Conservation (phyloP, 2,329 filamentous ascomycete species). For the Nannizziopsis barbatae region DNA sequence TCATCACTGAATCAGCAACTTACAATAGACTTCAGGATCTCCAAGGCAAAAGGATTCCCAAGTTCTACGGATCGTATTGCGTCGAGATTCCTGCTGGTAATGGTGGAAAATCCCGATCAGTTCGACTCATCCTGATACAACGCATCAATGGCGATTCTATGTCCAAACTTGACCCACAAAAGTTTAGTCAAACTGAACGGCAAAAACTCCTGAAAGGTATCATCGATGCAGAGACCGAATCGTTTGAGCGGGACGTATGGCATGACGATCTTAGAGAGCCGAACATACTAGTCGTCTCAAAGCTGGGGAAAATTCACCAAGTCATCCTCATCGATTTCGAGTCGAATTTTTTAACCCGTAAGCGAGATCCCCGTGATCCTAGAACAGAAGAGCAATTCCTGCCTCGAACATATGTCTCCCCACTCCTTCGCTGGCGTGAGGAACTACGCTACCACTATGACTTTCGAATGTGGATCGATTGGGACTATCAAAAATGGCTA, state of each 20-base stretch:
- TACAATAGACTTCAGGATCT: constrained; percentile 1
- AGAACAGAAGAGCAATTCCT: neutral
- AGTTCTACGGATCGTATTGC: constrained; percentile 5
- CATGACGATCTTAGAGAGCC: no score
- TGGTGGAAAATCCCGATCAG: neutral
- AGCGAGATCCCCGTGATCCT: neutral
- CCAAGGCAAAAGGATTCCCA: constrained; percentile 3
- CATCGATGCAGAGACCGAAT: no score
- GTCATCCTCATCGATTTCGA: neutral
- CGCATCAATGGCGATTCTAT: no score
- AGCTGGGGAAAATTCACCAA: neutral
- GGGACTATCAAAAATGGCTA: constrained; percentile 11
- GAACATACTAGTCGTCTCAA: neutral
- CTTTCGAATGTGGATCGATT: constrained; percentile 8
- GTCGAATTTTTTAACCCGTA: neutral
- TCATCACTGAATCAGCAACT: no score
- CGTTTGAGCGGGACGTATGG: no score
- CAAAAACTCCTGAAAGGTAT: no score
- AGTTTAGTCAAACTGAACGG: no score
- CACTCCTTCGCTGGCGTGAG: constrained; percentile 10
- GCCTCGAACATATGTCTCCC: constrained; percentile 8
- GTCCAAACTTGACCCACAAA: no score
- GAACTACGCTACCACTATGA: neutral
- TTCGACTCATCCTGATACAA: neutral
- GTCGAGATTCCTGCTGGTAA: constrained; percentile 4